Evolutionary conservation across 2,329 filamentous ascomycete species (phyloP), one percentile per base, ranked within the genome.

Genomic region (Tympanopsis confertula): DNA sequence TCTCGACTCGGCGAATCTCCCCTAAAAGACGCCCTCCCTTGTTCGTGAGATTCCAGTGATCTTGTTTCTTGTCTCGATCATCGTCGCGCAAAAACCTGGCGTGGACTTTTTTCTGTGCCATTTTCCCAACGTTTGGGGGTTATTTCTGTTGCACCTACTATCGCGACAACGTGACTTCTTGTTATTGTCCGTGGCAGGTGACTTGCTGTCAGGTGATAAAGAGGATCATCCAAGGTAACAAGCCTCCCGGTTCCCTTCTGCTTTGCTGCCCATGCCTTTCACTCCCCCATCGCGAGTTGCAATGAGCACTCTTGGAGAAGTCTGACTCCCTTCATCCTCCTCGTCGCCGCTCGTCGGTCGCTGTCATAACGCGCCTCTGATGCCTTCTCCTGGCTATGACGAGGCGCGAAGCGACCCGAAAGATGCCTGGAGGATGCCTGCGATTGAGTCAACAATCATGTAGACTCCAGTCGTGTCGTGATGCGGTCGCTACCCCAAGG

Each of bases 181-280:
- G 50, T 56, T 58, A 51, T 55, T 52, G 50, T 53, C 53, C 50
- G 50, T 50, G 51, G 54, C 56, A 58, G 55, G 57, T 60, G 57
- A 60, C 57, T 57, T 60, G 46, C 47, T 55, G 57, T 60, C 57
- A 60, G 56, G 56, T 60, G 57, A 60, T 60, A 59, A 48, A 56
- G 41, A 54, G 47, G 48, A 50, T 49, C 56, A 57, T 53, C 53
- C 56, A 53, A 53, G 52, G 52, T 55, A 50, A 40, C 49, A 42
- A 43, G 44, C 42, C 41, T 48, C 47, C 39, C 40, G 43, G 42
- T 44, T 38, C 43, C 30, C 41, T 39, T 44, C 42, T 45, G 40
- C 39, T 39, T 39, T 37, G 36, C 40, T 20, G 24, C 24, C 37
- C 18, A 35, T 35, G 35, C 28, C 36, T 18, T 36, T 17, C 33